Percentiles rank a stretch among this genome's conserved stretches.
Evolutionary conservation across 768 basidiomycete genomes (phyloP).

Genomic region (Lactifluus pinguis): DNA sequence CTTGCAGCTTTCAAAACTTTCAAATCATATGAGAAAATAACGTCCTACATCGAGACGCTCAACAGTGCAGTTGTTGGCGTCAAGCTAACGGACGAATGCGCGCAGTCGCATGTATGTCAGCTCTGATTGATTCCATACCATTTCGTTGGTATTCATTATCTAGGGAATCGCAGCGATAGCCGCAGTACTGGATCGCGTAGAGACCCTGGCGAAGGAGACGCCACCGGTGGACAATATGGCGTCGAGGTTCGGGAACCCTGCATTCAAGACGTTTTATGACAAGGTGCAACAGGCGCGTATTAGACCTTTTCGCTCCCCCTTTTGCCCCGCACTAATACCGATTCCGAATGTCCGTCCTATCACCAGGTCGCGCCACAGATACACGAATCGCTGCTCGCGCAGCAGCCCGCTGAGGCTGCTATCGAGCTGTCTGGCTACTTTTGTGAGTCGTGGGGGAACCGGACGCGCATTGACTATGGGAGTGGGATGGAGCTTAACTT

Average conservation of each 20-base stretch:
- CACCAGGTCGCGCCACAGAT: constrained; percentile 25
- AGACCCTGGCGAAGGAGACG: constrained; percentile 53
- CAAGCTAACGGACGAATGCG: constrained; percentile 60
- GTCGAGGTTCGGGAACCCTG: constrained; percentile 95
- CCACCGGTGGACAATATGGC: constrained; percentile 86
- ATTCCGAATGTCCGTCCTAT: too few relatives aligned
- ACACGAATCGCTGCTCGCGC: constrained; percentile 47
- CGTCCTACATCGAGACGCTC: constrained; percentile 62
- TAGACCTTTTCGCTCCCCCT: neutral
- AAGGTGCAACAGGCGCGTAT: constrained; percentile 52
- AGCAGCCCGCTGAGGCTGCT: constrained; percentile 53
- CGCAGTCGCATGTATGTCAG: constrained; percentile 48
- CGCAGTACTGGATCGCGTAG: constrained; percentile 54
- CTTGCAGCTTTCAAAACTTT: constrained; percentile 77
- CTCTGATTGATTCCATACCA: neutral
- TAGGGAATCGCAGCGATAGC: constrained; percentile 62
- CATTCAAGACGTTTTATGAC: constrained; percentile 89
- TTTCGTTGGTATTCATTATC: neutral
- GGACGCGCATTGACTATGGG: constrained; percentile 93
- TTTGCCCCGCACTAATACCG: neutral
- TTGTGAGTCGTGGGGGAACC: constrained; percentile 83
- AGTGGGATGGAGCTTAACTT: constrained; percentile 99
- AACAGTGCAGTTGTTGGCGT: constrained; percentile 69
- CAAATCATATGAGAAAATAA: constrained; percentile 54
- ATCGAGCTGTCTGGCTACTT: constrained; percentile 76